Evolutionary conservation across 108 stramenopile genomes (phyloP), one percentile per base, ranked within the genome.

Genomic region (Stephanodiscus minutulus): DNA sequence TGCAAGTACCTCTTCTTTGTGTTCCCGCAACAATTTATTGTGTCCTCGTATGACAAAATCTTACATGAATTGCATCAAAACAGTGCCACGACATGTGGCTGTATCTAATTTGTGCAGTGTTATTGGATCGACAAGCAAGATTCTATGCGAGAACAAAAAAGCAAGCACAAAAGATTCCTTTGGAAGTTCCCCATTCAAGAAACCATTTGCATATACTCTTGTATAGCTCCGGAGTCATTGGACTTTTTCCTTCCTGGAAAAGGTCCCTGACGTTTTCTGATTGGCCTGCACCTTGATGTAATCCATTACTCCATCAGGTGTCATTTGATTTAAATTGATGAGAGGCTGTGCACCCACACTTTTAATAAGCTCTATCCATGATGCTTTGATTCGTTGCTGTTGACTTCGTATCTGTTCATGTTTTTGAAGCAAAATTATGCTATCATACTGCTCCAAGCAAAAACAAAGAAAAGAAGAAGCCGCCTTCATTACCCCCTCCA

Each of bases 111-210:
- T 18, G 8, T 2, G 50, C 50, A 52, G 50, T 52, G 7, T 52
- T 52, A 18, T 52, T 52, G 5, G 50, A 52, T 52, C 50, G 8
- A 7, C 50, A 52, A 52, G 50, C 50, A 7, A 52, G 50, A 6
- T 52, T 7, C 50, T 18, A 52, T 52, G 50, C 20, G 50, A 52
- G 20, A 20, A 18, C 50, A 52, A 52, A 2, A 18, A 52, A 52
- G 7, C 50, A 52, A 52, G 50, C 50, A 18, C 50, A 52, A 52
- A 52, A 52, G 8, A 52, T 52, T 52, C 50, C 50, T 7, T 52
- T 18, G 8, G 50, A 20, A 7, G 20, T 7, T 7, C 50, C 50
- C 50, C 50, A 52, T 7, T 52, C 50, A 7, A 52, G 50, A 24
- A 52, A 52, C 50, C 50, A 52, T 4, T 18, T 7, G 18, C 50